Evolutionary conservation across 1,284 basidiomycete species (phyloP), one percentile per base, ranked within the genome.

Genomic region (Ceratobasidium sp.): DNA sequence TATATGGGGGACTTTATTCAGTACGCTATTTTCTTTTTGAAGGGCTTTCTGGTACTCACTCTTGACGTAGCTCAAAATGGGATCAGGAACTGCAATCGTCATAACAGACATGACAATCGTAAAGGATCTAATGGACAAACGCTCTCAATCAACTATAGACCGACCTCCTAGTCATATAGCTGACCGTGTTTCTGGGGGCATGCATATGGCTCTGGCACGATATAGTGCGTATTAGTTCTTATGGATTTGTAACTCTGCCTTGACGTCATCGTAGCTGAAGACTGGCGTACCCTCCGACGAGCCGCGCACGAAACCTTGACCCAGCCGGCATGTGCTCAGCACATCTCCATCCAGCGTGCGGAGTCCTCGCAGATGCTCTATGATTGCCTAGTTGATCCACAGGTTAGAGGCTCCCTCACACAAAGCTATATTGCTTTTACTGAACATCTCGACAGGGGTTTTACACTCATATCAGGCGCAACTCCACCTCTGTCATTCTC

Each of bases 331-430:
- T 75, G 73, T 50, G 73, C 58, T 38, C 63, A 75, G 44, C 78
- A 81, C 75, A 62, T 78, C 30, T 76, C 76, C 14, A 78, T 79
- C 28, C 79, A 80, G 72, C 73, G 73, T 8, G 80, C 80, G 1
- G 82, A 83, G 75, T 77, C 79, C 6, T 75, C 77, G 7, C 82
- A 83, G 70, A 76, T 82, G 18, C 75, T 82, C 77, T 75, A 79
- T 55, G 81, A 82, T 49, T 57, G 80, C 9, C 62, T 63, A 1
- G 55, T 35, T n/a, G 46, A 71, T 7, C 81, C 82, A 7, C 74
- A 80, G 61, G 81, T 82, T n/a, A n/a, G n/a, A n/a, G n/a, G n/a
- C n/a, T n/a, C n/a, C n/a, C n/a, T n/a, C n/a, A n/a, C n/a, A n/a
- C n/a, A n/a, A n/a, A n/a, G n/a, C n/a, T n/a, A n/a, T n/a, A n/a